Conservation (phyloP, 2,329 filamentous ascomycete genomes). For the Biscogniauxia mediterranea region DNA sequence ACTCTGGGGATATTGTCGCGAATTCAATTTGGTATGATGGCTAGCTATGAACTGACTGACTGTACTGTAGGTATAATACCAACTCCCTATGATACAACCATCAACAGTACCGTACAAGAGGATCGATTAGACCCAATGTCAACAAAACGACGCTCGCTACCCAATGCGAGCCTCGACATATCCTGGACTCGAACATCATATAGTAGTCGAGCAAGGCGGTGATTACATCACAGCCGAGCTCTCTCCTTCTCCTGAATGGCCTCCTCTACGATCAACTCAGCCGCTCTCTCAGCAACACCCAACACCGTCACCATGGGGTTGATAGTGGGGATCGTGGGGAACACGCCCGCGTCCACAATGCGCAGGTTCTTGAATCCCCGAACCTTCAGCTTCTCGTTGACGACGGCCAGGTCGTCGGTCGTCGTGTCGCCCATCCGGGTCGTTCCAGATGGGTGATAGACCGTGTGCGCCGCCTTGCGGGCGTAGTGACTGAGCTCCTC, state of each 20-base stretch:
- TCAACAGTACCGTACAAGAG: not conserved
- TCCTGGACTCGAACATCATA: no score
- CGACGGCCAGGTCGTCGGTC: constrained; percentile 71
- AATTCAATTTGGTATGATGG: not conserved
- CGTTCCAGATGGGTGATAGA: constrained; percentile 86
- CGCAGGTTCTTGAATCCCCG: constrained; percentile 70
- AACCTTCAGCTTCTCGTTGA: constrained; percentile 72
- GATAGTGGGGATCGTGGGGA: constrained; percentile 81
- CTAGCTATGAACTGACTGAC: not conserved
- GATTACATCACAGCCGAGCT: constrained; percentile 29
- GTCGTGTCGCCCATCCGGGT: constrained; percentile 82
- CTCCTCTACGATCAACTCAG: constrained; percentile 77
- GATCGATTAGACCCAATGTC: not conserved
- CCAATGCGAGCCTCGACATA: not conserved
- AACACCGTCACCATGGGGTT: constrained; percentile 92
- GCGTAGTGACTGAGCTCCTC: constrained; percentile 82
- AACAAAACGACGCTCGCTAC: not conserved
- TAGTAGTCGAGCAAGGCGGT: not conserved
- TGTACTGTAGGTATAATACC: not conserved
- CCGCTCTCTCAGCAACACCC: constrained; percentile 77
- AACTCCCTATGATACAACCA: not conserved
- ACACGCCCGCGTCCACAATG: constrained; percentile 84
- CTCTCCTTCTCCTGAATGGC: constrained; percentile 45
- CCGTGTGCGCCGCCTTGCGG: constrained; percentile 77
- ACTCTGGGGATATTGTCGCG: not conserved